phyloP scores from a whole-genome alignment of 2,329 filamentous ascomycete species.

The Aspergillus transmontanensis region DNA sequence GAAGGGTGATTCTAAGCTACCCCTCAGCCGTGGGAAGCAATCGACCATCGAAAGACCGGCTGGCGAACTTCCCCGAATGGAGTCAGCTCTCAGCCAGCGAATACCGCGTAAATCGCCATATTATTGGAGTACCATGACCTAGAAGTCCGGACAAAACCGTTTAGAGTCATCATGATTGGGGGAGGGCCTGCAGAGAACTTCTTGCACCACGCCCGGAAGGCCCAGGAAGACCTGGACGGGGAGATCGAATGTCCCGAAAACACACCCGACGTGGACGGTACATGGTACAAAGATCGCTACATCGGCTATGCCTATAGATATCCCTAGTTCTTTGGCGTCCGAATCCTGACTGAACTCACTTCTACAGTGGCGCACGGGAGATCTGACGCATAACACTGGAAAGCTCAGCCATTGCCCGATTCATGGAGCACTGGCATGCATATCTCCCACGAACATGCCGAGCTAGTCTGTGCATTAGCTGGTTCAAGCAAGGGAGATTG shows the following conservation, averaged over 20 bases:
- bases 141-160: too few species aligned
- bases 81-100: too few species aligned
- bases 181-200: slow-evolving; percentile 37
- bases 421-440: slow-evolving; percentile 15
- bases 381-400: slow-evolving; percentile 17
- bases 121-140: too few species aligned
- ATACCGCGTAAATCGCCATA: too few species aligned
- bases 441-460: slow-evolving; percentile 19
- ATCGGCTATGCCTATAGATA: slow-evolving; percentile 29
- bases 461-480: slow-evolving; percentile 18
- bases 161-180: too few species aligned
- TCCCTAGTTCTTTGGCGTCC: slow-evolving; percentile 10
- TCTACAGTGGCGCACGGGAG: slow-evolving; percentile 17
- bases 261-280: too few species aligned
- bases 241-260: not conserved
- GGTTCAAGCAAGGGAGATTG: slow-evolving; percentile 18
- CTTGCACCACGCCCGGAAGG: slow-evolving; percentile 36
- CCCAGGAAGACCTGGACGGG: slow-evolving; percentile 34
- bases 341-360: slow-evolving; percentile 4
- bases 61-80: too few species aligned
- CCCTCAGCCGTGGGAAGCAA: too few species aligned
- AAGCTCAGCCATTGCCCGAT: slow-evolving; percentile 9
- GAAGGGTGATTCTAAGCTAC: not conserved
- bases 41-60: not conserved
- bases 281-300: too few species aligned